These are phyloP conservation scores for Globisporangium apiculatum DNA, from an alignment of 352 stramenopile genomes.

Conservation along the genomic window DNA sequence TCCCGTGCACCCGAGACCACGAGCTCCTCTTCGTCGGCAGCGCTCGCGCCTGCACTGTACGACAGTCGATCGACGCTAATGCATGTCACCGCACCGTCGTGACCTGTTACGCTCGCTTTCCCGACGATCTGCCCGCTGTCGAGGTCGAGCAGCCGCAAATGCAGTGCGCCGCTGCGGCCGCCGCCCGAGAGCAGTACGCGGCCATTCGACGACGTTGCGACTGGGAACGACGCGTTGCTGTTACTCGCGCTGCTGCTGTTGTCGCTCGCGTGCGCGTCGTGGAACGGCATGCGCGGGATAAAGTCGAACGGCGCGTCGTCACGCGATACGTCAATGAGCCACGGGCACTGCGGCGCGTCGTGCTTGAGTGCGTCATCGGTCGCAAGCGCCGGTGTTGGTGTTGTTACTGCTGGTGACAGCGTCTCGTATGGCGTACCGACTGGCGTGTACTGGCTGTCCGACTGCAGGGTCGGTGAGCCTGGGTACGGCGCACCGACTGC, in stretches of 20 bases:
- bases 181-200: conserved; percentile 68
- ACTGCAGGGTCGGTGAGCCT: not conserved
- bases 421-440: conserved; percentile 1
- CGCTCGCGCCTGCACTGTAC: conserved; percentile 23
- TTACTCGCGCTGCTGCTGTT: conserved; percentile 6
- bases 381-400: not conserved
- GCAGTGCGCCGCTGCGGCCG: conserved; percentile 61
- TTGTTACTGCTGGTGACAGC: not conserved
- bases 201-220: conserved; percentile 62
- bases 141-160: conserved; percentile 69
- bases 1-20: conserved; percentile 69
- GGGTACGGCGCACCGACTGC: not conserved
- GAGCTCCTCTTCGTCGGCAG: conserved; percentile 57
- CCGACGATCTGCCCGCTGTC: conserved; percentile 79
- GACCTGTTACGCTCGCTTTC: conserved; percentile 75
- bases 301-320: conserved; percentile 78
- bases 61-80: conserved; percentile 59
- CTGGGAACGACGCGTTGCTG: conserved; percentile 27
- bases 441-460: not conserved
- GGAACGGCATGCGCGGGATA: conserved; percentile 71
- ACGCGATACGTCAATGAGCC: conserved; percentile 57
- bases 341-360: conserved; percentile 32
- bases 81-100: conserved; percentile 63
- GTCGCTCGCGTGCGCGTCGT: conserved; percentile 28
- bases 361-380: too few species aligned